phyloP scores from a whole-genome alignment of 2,329 filamentous ascomycete species.

The Monilinia laxa region DNA sequence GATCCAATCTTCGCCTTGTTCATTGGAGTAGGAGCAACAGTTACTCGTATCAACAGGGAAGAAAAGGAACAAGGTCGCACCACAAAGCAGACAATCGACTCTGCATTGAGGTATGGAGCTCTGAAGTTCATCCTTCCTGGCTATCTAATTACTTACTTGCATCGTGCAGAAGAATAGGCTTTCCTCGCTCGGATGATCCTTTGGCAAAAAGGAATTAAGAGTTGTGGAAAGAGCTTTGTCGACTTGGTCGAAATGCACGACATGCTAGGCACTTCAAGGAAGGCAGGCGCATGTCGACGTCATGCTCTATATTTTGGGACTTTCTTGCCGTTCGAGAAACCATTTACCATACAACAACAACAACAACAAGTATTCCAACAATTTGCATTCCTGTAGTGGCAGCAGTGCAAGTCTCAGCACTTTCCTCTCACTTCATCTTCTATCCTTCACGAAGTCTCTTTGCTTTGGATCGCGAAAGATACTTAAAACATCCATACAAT shows the following conservation, averaged over 20 bases:
- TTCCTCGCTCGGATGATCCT: constrained; percentile 23
- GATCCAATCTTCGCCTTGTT: constrained; percentile 55
- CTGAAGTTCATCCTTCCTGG: background rate
- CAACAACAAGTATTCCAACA: constrained; percentile 17
- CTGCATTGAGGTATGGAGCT: constrained; percentile 36
- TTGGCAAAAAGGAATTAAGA: constrained; percentile 19
- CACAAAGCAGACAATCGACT: constrained; percentile 38
- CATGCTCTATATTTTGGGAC: background rate
- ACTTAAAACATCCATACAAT: constrained; percentile 12
- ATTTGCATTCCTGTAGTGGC: constrained; percentile 10
- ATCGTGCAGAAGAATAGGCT: constrained; percentile 26
- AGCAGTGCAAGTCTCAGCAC: constrained; percentile 18
- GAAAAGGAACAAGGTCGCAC: constrained; percentile 45
- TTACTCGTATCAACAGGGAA: constrained; percentile 54
- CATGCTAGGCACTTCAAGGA: background rate
- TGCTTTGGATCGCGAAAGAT: constrained; percentile 18
- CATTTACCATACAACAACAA: constrained; percentile 8
- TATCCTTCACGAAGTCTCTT: constrained; percentile 10
- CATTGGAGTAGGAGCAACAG: constrained; percentile 53
- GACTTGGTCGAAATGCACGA: constrained; percentile 2
- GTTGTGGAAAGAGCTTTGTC: constrained; percentile 16
- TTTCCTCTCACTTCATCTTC: constrained; percentile 16
- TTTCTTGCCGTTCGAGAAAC: constrained; percentile 1
- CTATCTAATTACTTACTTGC: background rate
- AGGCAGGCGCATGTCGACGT: constrained; percentile 13